Percentiles rank a stretch among this genome's conserved stretches.
Conservation (phyloP, 2,329 filamentous ascomycete species). For the Harringtonia lauricola region DNA sequence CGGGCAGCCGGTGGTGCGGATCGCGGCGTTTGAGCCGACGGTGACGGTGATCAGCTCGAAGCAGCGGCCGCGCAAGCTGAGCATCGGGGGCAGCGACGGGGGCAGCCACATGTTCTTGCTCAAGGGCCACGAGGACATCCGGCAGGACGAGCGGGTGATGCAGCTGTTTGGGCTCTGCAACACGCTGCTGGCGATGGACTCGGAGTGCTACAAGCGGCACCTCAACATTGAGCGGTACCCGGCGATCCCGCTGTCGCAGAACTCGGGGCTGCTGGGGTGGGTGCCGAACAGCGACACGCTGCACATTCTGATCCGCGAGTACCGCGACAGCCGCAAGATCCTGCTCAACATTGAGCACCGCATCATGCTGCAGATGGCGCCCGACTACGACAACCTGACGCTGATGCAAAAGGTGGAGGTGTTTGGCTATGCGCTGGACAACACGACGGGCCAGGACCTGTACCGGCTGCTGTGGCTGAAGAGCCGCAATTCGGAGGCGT, state of each 20-base stretch:
- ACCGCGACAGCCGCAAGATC: conserved; percentile 94
- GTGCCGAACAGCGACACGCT: conserved; percentile 96
- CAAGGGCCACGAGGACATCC: conserved; percentile 99
- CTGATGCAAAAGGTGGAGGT: conserved; percentile 99
- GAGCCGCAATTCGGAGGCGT: conserved; percentile 94
- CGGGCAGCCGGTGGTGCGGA: conserved; percentile 65
- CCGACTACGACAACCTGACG: conserved; percentile 95
- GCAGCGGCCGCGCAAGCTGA: conserved; percentile 85
- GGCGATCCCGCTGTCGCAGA: conserved; percentile 93
- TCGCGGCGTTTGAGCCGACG: conserved; percentile 81
- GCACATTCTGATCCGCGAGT: conserved; percentile 93
- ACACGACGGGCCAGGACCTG: conserved; percentile 95
- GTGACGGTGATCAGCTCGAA: conserved; percentile 94
- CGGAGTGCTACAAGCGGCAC: conserved; percentile 93
- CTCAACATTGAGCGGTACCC: conserved; percentile 93
- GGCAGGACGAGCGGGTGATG: conserved; percentile 98
- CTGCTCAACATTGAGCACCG: conserved; percentile 97
- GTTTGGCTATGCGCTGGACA: conserved; percentile 97
- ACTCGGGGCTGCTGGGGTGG: conserved; percentile 90
- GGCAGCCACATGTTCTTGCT: conserved; percentile 77
- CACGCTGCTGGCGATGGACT: conserved; percentile 84
- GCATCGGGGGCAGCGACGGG: conserved; percentile 80
- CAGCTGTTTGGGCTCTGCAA: conserved; percentile 97
- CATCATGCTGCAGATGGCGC: conserved; percentile 99
- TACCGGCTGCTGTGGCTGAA: conserved; percentile 98